Base-by-base conservation (phyloP, 192 early-diverging fungal genomes). In the Coemansia sp. region DNA sequence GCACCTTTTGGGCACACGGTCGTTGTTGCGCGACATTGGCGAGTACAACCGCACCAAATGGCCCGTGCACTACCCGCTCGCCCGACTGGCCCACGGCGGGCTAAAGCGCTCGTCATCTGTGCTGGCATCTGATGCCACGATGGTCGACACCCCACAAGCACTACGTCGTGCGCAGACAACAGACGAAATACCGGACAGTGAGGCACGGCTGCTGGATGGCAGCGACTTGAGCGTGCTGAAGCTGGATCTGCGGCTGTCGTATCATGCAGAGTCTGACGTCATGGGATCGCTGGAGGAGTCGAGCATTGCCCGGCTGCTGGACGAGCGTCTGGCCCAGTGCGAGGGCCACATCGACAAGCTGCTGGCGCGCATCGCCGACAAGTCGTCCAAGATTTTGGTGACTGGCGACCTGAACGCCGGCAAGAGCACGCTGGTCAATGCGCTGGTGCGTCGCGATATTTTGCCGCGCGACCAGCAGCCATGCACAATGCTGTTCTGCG, bases 341-440 rank as follows among this genome's bases (percentile, higher is more conserved):
- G 74, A 82, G 59, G 82, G 83, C 25, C 90, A 98, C 65, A 85
- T 96, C 29, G 87, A 92, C 69, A 92, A 89, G 60, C 88, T 99
- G 35, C 76, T 90, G 61, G 81, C 85, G 35, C 90, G 97, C 38
- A 90, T 97, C 23, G 84, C 88, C 5, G 97, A 99, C 82, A 92
- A 87, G 55, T 88, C 89, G 23, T 96, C 94, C 43, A 92, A 92
- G 77, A 94, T 99, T 9, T 80, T 99, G 17, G 94, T 99, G 51
- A 97, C 95, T 12, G 97, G 97, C 56, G 97, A 99, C 77, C 76
- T 99, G 60, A 99, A 99, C 65, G 94, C 95, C 10, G 97, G 97
- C 51, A 99, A 99, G 81, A 90, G 87, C 43, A 98, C 97, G 8
- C 93, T 99, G 68, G 95, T 99, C 25, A 99, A 99, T 68, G 92